These are phyloP conservation scores for Xylaria scruposa DNA, from an alignment of 495 filamentous ascomycete genomes.

Conservation along the genomic window DNA sequence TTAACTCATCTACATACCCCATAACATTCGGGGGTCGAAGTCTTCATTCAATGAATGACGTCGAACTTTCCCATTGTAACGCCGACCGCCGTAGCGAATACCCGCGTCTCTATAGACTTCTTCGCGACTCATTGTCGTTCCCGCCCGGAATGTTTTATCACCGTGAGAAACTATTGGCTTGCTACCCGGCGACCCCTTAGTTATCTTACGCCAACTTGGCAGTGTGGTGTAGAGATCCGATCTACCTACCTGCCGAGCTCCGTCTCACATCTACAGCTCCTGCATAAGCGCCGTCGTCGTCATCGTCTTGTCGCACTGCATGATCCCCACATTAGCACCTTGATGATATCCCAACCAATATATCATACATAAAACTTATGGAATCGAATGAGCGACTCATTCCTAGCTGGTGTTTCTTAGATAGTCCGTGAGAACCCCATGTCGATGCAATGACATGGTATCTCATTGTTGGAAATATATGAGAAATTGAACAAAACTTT, in stretches of 20 bases:
- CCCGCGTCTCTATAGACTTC: background rate
- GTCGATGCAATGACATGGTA: background rate
- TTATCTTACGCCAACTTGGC: background rate
- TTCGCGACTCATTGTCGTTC: background rate
- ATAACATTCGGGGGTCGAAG: background rate
- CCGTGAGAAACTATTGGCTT: background rate
- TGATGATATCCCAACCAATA: constrained; percentile 10
- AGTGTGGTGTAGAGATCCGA: background rate
- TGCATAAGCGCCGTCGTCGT: constrained; percentile 11
- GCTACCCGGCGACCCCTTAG: background rate
- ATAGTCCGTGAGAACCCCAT: background rate
- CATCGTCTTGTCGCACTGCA: constrained; percentile 7
- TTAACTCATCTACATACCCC: background rate
- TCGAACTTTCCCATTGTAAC: background rate
- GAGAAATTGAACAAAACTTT: background rate
- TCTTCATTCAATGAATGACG: background rate
- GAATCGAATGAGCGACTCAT: background rate
- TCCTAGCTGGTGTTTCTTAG: background rate
- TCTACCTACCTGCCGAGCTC: background rate
- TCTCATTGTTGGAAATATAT: constrained; percentile 7
- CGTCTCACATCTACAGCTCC: constrained; percentile 3
- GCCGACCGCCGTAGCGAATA: background rate
- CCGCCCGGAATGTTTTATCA: background rate
- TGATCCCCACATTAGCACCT: constrained; percentile 8
- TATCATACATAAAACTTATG: background rate